Percentiles rank a stretch among this genome's conserved stretches.
phyloP scores from a whole-genome alignment of 192 early-diverging fungal genomes.

The Phycomyces blakesleeanus region DNA sequence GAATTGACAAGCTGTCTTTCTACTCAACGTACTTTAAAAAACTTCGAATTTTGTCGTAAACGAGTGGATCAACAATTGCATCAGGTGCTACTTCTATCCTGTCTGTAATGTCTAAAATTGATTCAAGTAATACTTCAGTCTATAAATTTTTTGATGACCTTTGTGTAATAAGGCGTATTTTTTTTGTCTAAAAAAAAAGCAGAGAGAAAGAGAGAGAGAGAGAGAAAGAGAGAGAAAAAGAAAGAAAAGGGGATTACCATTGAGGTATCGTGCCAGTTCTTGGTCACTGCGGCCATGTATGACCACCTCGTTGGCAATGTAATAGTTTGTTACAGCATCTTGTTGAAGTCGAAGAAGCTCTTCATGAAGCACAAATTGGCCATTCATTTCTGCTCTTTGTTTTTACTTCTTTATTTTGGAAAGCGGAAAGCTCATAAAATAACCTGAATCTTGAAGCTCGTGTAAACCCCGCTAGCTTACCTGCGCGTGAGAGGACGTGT shows the following conservation, averaged over 20 bases:
- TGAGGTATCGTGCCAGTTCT: slow-evolving; percentile 45
- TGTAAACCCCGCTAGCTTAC: too few relatives aligned
- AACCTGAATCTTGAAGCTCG: too few relatives aligned
- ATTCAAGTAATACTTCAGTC: background rate
- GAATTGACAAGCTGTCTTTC: too few relatives aligned
- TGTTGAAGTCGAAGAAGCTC: slow-evolving; percentile 46
- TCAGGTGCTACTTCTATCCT: slow-evolving; percentile 38
- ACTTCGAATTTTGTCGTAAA: slow-evolving; percentile 64
- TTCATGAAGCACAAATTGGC: slow-evolving; percentile 32
- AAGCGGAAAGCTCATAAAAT: background rate
- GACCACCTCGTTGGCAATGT: slow-evolving; percentile 39
- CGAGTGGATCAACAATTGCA: slow-evolving; percentile 37
- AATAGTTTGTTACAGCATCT: slow-evolving; percentile 25
- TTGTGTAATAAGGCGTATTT: background rate
- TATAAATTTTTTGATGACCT: too few relatives aligned
- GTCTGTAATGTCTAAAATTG: slow-evolving; percentile 44
- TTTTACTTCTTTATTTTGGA: background rate
- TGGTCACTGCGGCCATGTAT: slow-evolving; percentile 40
- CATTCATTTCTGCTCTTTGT: slow-evolving; percentile 12
- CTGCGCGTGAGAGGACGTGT: too few relatives aligned
- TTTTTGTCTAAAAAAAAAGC: too few relatives aligned
- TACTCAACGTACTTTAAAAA: slow-evolving; percentile 61
- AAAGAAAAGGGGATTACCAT: slow-evolving; percentile 28
- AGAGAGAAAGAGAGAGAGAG: background rate
- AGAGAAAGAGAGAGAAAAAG: background rate